phyloP scores from a whole-genome alignment of 1,284 basidiomycete species.

The Somion occarium region DNA sequence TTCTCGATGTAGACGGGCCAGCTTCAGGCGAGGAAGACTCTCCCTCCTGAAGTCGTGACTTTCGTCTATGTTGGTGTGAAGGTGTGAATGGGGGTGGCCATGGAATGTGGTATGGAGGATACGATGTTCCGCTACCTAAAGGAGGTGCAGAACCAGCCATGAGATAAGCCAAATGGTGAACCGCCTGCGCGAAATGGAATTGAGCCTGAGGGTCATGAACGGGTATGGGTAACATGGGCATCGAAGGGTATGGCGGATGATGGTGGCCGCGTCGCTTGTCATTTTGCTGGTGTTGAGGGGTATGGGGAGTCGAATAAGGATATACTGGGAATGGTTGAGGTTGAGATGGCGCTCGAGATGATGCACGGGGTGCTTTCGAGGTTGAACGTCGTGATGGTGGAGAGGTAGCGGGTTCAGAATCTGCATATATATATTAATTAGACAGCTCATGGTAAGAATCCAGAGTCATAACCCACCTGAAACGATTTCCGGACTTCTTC shows the following conservation, averaged over 20 bases:
- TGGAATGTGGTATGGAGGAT: slow-evolving; percentile 11
- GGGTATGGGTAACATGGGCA: slow-evolving; percentile 5
- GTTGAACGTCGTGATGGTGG: not conserved
- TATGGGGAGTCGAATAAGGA: slow-evolving; percentile 20
- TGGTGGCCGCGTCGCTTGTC: not conserved
- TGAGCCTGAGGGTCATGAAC: slow-evolving; percentile 30
- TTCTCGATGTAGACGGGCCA: slow-evolving; percentile 16
- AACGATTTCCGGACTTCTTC: not conserved
- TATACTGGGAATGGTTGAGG: slow-evolving; percentile 9
- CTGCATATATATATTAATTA: not conserved
- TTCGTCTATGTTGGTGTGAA: slow-evolving; percentile 17
- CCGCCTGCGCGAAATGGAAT: slow-evolving; percentile 30
- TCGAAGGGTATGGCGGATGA: slow-evolving; percentile 9
- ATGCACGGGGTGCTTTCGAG: not conserved
- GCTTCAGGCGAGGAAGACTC: slow-evolving; percentile 16
- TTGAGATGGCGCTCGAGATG: slow-evolving; percentile 1
- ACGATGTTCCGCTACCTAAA: slow-evolving; percentile 14
- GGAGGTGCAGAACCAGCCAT: slow-evolving; percentile 17
- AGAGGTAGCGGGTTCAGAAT: not conserved
- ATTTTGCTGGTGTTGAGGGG: slow-evolving; percentile 12
- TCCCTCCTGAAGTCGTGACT: not conserved
- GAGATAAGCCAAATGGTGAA: slow-evolving; percentile 29
- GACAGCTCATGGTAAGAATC: not conserved
- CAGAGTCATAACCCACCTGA: not conserved
- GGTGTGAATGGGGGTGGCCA: slow-evolving; percentile 26